Evolutionary conservation across 148 eudicot genomes (phyloP).

Genomic region (Bassia scoparia): DNA sequence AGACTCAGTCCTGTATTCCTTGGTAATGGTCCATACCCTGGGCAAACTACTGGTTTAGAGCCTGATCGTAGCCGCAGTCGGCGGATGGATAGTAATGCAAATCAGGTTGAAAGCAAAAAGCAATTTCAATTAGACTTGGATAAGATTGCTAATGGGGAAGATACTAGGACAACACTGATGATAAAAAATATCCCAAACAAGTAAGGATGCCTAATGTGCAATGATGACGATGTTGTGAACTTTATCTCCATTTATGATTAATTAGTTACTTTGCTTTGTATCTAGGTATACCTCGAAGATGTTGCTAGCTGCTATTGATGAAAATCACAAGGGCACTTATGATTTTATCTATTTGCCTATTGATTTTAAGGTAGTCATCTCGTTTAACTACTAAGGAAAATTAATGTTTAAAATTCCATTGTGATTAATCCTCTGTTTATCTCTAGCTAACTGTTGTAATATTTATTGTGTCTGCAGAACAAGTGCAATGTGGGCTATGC

Average conservation of each 20-base stretch:
- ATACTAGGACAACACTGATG: slow-evolving; percentile 84
- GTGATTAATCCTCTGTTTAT: neutral
- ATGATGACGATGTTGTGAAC: neutral
- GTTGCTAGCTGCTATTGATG: slow-evolving; percentile 92
- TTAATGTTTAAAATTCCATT: neutral
- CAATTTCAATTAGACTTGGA: slow-evolving; percentile 80
- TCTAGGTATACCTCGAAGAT: slow-evolving; percentile 96
- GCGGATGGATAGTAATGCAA: slow-evolving; percentile 49
- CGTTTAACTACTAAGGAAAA: neutral
- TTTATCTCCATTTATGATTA: neutral
- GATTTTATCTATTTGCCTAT: slow-evolving; percentile 94
- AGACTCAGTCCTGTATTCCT: slow-evolving; percentile 59
- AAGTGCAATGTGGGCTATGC: slow-evolving; percentile 98
- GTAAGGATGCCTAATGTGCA: slow-evolving; percentile 31
- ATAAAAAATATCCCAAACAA: slow-evolving; percentile 94
- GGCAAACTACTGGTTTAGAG: slow-evolving; percentile 40
- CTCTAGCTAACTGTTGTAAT: slow-evolving; percentile 6
- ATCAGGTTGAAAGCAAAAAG: slow-evolving; percentile 62
- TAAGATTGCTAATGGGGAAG: slow-evolving; percentile 72
- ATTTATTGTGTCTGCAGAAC: slow-evolving; percentile 53
- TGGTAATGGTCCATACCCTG: slow-evolving; percentile 61
- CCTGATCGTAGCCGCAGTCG: slow-evolving; percentile 46
- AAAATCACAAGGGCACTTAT: slow-evolving; percentile 67
- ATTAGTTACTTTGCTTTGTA: slow-evolving; percentile 8
- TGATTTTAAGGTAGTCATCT: slow-evolving; percentile 71